A percentile compares a stretch with the other conserved stretches of the same genome.
phyloP scores from a whole-genome alignment of 73 alveolate genomes.

The Tetrahymena malaccensis region DNA sequence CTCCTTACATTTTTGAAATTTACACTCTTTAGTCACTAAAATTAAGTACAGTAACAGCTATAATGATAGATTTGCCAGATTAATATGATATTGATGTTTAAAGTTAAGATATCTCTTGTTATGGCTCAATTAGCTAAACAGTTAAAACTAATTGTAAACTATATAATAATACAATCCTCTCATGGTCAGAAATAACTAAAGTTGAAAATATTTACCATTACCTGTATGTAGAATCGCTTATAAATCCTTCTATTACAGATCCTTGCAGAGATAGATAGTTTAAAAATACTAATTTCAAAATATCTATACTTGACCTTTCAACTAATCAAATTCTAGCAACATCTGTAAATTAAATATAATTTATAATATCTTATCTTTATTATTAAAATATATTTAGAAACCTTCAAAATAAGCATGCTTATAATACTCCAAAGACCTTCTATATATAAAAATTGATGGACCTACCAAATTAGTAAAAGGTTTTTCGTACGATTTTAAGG shows the following conservation, averaged over 20 bases:
- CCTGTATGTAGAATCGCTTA: not conserved
- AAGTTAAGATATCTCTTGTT: not conserved
- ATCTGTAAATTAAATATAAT: not conserved
- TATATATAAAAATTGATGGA: not conserved
- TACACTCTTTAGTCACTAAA: not conserved
- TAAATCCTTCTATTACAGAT: not conserved
- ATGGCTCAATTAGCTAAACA: not conserved
- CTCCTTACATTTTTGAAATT: not conserved
- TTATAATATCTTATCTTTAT: not conserved
- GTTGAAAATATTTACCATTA: not conserved
- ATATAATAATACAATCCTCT: not conserved
- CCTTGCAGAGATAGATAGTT: not conserved
- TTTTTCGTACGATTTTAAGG: not conserved
- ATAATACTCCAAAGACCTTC: not conserved
- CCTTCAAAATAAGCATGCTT: not conserved
- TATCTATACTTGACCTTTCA: not conserved
- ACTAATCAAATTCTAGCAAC: not conserved
- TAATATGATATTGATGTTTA: not conserved
- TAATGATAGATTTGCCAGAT: not conserved
- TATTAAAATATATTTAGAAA: not conserved
- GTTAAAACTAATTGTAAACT: not conserved
- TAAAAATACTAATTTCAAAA: not conserved
- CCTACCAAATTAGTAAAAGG: not conserved
- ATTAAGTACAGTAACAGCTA: not conserved
- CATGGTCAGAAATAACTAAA: not conserved